Base-by-base conservation (phyloP, 192 early-diverging fungal species). In the Spizellomyces sp. region DNA sequence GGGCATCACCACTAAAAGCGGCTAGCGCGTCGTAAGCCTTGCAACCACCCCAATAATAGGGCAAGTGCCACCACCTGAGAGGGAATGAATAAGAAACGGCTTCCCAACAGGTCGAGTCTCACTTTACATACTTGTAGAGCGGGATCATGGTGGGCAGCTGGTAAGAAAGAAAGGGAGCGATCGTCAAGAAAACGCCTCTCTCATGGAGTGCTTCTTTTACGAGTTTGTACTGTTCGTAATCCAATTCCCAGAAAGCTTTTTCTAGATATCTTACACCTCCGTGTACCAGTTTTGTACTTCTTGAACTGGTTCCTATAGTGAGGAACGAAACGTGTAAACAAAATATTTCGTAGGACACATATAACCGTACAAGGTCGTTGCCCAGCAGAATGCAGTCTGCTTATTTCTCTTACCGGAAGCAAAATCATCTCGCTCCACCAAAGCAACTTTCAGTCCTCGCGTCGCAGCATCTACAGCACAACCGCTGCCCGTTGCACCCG, bases 391-490 rank as follows among this genome's bases (percentile, higher is more conserved):
- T 36, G 27, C 46, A 21, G 22, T 46, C 5, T 44, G 3, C 8
- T 44, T 73, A 58, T 79, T 90, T 89, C 91, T 36, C 27, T 36
- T 36, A 36, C 27, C 27, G 15, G 90, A 85, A 9, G 94, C 85
- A 87, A 95, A 98, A 78, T 98, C 96, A 75, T 98, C 95, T 56
- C 94, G 83, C 80, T 98, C 96, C 7, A 98, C 95, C 75, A 98
- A 82, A 5, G 96, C 96, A 44, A 96, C 94, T 21, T 87, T 91
- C 43, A 98, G 80, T 47, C 96, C 96, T 21, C 96, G 85, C 6
- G 96, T 96, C 0, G 91, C 93, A 17, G 95, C 96, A 79, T 98
- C 96, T 36, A 98, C 81, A 43, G 94, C 92, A 65, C 91, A 89
- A 17, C 96, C 96, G 15, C 90, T 85, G 36, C 95, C 95, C 1